Evolutionary conservation across 164 flowering plant species (phyloP), one percentile per base, ranked within the genome.

Genomic region (Cinnamomum micranthum): DNA sequence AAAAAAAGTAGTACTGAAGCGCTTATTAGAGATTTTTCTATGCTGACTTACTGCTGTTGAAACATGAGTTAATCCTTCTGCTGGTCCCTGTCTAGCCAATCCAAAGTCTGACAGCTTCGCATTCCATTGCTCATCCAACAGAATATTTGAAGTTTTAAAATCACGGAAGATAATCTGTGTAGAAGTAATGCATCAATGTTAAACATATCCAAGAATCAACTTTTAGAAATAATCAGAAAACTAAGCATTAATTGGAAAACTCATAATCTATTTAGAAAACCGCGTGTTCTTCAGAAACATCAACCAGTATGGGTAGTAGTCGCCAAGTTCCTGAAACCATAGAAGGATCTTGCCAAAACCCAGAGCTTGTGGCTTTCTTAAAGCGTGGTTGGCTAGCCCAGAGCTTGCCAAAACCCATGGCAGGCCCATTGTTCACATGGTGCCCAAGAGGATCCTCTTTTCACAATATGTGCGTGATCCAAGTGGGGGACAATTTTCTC

Each of bases 71-170:
- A 81, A 71, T 74, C 99, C 99, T 77, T 92, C 99, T 12, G 80
- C 12, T 65, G 99, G 99, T 28, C 99, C 99, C 81, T 87, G 81
- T 77, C 98, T 84, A 65, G 98, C 99, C 84, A 95, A 79, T 74
- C 99, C 99, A 84, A 95, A 95, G 69, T 95, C 99, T 55, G 99
- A 92, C 15, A 95, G 83, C 88, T 95, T 95, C 9, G 98, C 96
- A 81, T 93, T 95, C 97, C 97, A 95, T 20, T 93, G 80, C 79
- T 89, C 92, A 78, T 95, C 99, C 74, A 95, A 84, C 31, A 93
- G 93, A 68, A 95, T 93, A 69, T 95, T 95, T 70, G 99, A 93
- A 55, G 95, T 85, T 73, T 95, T 95, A 76, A 95, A 91, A 84
- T 95, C 99, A 79, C 99, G 78, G 78, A 95, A 92, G 71, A 95